Conservation (phyloP, 228 moss, liverwort and hornwort genomes). For the Sphagnum fallax region DNA sequence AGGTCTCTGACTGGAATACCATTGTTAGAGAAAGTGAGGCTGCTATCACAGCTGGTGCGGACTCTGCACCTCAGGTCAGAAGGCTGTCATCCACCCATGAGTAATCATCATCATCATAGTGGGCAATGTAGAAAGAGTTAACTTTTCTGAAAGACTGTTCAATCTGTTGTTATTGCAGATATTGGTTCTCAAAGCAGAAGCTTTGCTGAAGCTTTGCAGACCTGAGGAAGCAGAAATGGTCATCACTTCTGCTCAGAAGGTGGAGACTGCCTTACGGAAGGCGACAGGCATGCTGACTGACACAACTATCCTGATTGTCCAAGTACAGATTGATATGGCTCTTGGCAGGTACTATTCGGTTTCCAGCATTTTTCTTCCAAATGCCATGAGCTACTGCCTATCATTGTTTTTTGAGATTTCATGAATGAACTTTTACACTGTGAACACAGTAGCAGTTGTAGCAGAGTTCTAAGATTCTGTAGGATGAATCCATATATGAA, state of each 20-base stretch:
- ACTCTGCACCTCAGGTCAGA: slow-evolving; percentile 69
- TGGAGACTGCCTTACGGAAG: slow-evolving; percentile 45
- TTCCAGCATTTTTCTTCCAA: no score
- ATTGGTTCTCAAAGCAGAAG: slow-evolving; percentile 77
- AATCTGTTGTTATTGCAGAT: slow-evolving; percentile 29
- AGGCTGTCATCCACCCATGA: no score
- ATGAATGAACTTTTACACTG: no score
- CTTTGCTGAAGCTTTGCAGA: slow-evolving; percentile 71
- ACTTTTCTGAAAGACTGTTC: no score
- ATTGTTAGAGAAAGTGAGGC: slow-evolving; percentile 64
- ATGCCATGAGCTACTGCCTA: no score
- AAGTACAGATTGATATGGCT: slow-evolving; percentile 64
- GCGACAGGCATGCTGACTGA: slow-evolving; percentile 33
- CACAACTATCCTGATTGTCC: slow-evolving; percentile 44
- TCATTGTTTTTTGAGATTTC: no score
- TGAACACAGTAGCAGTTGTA: no score
- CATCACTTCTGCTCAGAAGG: slow-evolving; percentile 42
- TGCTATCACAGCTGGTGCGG: slow-evolving; percentile 68
- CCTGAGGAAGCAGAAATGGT: slow-evolving; percentile 70
- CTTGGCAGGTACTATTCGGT: slow-evolving; percentile 20
- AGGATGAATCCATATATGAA: no score
- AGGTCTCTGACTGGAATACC: slow-evolving; percentile 49
- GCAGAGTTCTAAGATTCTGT: no score
- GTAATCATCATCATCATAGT: no score
- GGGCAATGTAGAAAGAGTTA: no score